Percentiles rank a stretch among this genome's conserved stretches.
Conservation (phyloP, 2,329 filamentous ascomycete genomes). For the Elsinoe ampelina region DNA sequence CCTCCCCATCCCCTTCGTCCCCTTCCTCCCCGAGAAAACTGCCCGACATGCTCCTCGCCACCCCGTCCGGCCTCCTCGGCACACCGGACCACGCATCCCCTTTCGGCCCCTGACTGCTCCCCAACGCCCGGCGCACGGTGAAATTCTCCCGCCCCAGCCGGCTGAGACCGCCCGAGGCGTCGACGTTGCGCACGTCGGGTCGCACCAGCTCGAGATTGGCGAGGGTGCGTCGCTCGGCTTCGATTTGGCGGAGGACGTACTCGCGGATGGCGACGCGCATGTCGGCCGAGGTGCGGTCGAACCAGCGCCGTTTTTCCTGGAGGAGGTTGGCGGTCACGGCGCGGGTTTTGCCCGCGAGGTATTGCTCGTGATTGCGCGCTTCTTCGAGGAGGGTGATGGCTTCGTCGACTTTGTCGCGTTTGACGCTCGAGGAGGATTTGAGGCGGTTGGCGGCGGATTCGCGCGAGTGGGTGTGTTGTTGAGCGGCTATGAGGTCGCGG, state of each 20-base stretch:
- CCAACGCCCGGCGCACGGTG: slow-evolving; percentile 64
- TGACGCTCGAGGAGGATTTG: slow-evolving; percentile 76
- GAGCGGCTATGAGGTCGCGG: slow-evolving; percentile 84
- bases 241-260: slow-evolving; percentile 89
- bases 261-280: slow-evolving; percentile 76
- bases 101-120: slow-evolving; percentile 86
- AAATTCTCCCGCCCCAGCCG: slow-evolving; percentile 82
- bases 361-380: slow-evolving; percentile 69
- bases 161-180: slow-evolving; percentile 80
- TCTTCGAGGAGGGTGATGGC: slow-evolving; percentile 88
- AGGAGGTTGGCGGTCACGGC: slow-evolving; percentile 84
- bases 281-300: slow-evolving; percentile 74
- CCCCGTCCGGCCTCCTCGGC: slow-evolving; percentile 68
- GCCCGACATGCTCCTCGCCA: slow-evolving; percentile 66
- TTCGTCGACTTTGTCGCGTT: slow-evolving; percentile 93
- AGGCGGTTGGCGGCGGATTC: slow-evolving; percentile 79
- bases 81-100: slow-evolving; percentile 98
- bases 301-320: slow-evolving; percentile 84
- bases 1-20: slow-evolving; percentile 33
- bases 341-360: slow-evolving; percentile 75
- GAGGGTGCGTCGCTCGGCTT: slow-evolving; percentile 83
- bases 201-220: slow-evolving; percentile 89
- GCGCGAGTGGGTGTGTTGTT: slow-evolving; percentile 73
- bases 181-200: slow-evolving; percentile 86
- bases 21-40: slow-evolving; percentile 55